phyloP scores from a whole-genome alignment of 192 early-diverging fungal species.

The Geranomyces michiganensis region DNA sequence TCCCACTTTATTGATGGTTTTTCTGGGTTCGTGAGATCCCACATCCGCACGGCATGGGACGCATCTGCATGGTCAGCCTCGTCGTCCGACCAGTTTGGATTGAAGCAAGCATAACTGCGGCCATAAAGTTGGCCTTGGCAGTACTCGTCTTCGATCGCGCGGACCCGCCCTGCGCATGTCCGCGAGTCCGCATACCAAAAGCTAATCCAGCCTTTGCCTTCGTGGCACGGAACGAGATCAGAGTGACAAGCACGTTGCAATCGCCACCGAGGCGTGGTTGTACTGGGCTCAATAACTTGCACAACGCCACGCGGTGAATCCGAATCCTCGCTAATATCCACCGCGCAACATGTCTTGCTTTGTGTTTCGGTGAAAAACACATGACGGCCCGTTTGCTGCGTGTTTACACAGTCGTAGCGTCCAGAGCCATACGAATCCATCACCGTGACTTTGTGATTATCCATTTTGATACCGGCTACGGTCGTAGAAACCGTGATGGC shows the following conservation, averaged over 20 bases:
- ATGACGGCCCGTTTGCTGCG: conserved; percentile 6
- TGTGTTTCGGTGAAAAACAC: conserved; percentile 8
- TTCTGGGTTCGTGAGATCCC: neutral
- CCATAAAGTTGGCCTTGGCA: conserved; percentile 28
- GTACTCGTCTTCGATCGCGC: conserved; percentile 25
- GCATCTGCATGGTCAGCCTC: neutral
- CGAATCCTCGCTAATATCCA: conserved; percentile 13
- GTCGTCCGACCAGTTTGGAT: conserved; percentile 29
- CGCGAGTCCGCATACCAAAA: conserved; percentile 18
- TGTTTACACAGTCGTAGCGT: conserved; percentile 2
- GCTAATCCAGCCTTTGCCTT: conserved; percentile 23
- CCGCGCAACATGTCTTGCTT: neutral
- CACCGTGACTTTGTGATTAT: neutral
- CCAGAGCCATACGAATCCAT: conserved; percentile 24
- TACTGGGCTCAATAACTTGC: neutral
- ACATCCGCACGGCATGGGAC: conserved; percentile 14
- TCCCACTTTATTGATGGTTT: conserved; percentile 13
- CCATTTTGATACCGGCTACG: neutral
- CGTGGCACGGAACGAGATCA: conserved; percentile 16
- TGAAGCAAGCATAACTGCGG: conserved; percentile 22
- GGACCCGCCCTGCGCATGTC: neutral
- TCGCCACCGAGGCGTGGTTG: neutral
- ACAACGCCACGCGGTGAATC: neutral
- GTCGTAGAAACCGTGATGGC: neutral
- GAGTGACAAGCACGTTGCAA: conserved; percentile 9